Conservation (phyloP, 306 rosid genomes). For the Cucumis melo region DNA sequence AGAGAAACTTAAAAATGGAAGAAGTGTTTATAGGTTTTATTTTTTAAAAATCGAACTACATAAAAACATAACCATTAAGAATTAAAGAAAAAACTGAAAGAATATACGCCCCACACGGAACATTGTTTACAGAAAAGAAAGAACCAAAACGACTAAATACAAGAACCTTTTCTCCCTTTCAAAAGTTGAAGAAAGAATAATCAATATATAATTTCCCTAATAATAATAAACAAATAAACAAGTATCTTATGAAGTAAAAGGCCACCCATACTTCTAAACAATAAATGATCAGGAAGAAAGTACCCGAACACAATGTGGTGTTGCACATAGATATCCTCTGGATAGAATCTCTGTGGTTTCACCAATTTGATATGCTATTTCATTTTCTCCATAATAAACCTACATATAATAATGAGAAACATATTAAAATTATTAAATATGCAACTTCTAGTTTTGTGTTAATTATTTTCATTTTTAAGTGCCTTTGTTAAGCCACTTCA, state of each 20-base stretch:
- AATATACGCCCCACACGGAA: neutral
- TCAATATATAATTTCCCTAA: neutral
- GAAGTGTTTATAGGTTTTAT: too few species aligned
- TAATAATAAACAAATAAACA: neutral
- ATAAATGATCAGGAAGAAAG: neutral
- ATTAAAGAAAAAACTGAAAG: neutral
- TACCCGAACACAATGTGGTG: conserved; percentile 96
- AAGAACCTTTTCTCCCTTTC: neutral
- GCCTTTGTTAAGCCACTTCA: too few species aligned
- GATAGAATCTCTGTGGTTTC: conserved; percentile 91
- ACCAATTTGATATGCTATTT: conserved; percentile 91
- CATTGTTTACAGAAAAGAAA: neutral
- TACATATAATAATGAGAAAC: conserved; percentile 3
- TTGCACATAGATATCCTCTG: conserved; percentile 84
- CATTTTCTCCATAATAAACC: conserved; percentile 76
- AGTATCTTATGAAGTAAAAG: neutral
- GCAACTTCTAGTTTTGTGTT: too few species aligned
- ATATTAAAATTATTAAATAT: neutral
- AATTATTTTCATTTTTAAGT: too few species aligned
- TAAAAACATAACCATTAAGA: neutral
- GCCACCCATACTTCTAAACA: neutral
- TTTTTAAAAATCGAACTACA: too few species aligned
- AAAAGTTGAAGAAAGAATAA: neutral
- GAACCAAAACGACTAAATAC: neutral
- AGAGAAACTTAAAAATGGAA: too few species aligned